Percentiles rank a stretch among this genome's conserved stretches.
Conservation (phyloP, 2,329 filamentous ascomycete genomes). For the Aureobasidium mangrovei region DNA sequence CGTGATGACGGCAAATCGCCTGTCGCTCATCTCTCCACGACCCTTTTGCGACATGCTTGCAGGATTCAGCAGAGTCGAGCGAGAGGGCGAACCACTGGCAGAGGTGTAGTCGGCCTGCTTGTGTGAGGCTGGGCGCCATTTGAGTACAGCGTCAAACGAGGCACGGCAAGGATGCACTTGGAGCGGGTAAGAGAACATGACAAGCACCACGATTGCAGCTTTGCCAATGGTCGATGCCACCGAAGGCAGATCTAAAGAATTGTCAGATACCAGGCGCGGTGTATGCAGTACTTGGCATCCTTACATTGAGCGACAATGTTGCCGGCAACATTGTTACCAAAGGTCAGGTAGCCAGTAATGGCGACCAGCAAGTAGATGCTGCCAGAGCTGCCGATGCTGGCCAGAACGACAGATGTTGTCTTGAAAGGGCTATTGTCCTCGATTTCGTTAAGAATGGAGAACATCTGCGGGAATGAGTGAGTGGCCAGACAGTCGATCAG, state of each 20-base stretch:
- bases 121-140: conserved; percentile 62
- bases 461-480: conserved; percentile 59
- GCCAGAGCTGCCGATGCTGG: conserved; percentile 83
- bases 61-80: conserved; percentile 21
- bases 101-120: conserved; percentile 11
- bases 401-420: conserved; percentile 67
- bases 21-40: conserved; percentile 62
- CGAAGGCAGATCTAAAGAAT: conserved; percentile 54
- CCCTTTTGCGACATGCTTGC: conserved; percentile 4
- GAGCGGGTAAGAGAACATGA: conserved; percentile 92
- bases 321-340: conserved; percentile 78
- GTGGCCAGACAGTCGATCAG: not conserved
- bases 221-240: conserved; percentile 85
- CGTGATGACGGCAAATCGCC: conserved; percentile 82
- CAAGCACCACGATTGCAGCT: conserved; percentile 87
- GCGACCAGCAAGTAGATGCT: conserved; percentile 83
- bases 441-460: conserved; percentile 95
- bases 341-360: conserved; percentile 91
- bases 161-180: conserved; percentile 94
- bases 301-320: conserved; percentile 92
- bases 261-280: not conserved
- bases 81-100: conserved; percentile 16
- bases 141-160: conserved; percentile 87
- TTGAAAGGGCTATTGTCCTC: conserved; percentile 70
- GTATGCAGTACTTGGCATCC: conserved; percentile 25